phyloP scores from a whole-genome alignment of 768 basidiomycete species.

The Kwoniella europaea region DNA sequence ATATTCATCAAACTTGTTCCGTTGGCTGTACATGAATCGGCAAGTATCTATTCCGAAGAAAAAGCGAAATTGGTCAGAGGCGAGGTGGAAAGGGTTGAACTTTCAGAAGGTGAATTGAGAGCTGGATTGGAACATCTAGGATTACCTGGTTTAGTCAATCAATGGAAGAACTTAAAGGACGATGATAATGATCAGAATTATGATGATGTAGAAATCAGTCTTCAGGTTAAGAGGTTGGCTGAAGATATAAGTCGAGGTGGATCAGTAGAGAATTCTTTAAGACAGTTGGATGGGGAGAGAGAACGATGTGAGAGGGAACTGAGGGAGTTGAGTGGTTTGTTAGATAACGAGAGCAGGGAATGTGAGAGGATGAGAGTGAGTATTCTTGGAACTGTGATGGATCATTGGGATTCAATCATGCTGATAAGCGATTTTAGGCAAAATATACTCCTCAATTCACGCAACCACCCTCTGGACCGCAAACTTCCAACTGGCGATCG shows the following conservation, averaged over 20 bases:
- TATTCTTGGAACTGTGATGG: neutral
- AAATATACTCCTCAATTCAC: constrained; percentile 86
- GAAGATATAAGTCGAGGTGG: constrained; percentile 63
- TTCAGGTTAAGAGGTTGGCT: constrained; percentile 43
- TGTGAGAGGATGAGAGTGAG: constrained; percentile 78
- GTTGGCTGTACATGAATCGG: constrained; percentile 91
- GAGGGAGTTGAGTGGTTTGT: constrained; percentile 66
- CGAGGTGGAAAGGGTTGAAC: constrained; percentile 85
- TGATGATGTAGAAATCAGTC: constrained; percentile 65
- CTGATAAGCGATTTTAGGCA: constrained; percentile 59
- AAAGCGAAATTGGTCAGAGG: constrained; percentile 91
- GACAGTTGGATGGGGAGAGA: constrained; percentile 73
- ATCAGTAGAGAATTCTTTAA: constrained; percentile 73
- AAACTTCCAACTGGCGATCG: constrained; percentile 72
- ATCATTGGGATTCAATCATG: neutral
- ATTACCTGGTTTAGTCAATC: constrained; percentile 67
- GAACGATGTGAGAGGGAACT: constrained; percentile 65
- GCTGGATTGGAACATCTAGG: constrained; percentile 82
- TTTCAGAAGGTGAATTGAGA: constrained; percentile 76
- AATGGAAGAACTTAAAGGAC: constrained; percentile 56
- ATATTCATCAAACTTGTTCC: constrained; percentile 86
- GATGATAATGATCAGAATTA: constrained; percentile 69
- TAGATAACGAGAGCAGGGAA: constrained; percentile 82
- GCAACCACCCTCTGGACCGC: constrained; percentile 77
- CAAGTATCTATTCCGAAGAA: constrained; percentile 96